These are phyloP conservation scores for Elsinoe perseae DNA, from an alignment of 2,329 filamentous ascomycete genomes.

Conservation along the genomic window DNA sequence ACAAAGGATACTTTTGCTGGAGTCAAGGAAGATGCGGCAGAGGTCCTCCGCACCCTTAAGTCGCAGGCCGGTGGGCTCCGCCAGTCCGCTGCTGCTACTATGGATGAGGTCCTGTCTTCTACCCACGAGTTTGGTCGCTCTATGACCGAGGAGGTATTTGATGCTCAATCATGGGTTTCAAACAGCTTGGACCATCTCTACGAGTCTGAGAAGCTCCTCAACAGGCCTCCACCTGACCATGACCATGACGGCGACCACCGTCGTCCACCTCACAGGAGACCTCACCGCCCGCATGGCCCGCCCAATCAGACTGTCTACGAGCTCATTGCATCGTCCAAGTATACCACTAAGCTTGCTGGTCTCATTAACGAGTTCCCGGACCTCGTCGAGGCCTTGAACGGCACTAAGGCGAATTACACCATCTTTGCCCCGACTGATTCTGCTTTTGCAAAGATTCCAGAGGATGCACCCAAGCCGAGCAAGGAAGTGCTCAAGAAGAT, in stretches of 20 bases:
- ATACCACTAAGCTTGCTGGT: conserved; percentile 68
- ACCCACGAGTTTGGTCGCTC: conserved; percentile 33
- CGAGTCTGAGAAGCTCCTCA: conserved; percentile 29
- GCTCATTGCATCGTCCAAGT: conserved; percentile 64
- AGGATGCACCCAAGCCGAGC: conserved; percentile 52
- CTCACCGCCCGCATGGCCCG: conserved; percentile 34
- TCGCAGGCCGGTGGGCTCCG: conserved; percentile 20
- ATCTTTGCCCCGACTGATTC: conserved; percentile 71
- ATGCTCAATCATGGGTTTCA: conserved; percentile 42
- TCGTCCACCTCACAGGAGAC: conserved; percentile 29
- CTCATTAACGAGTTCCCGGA: conserved; percentile 66
- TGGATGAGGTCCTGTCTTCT: conserved; percentile 39
- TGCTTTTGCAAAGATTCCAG: conserved; percentile 62
- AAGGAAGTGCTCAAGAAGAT: conserved; percentile 63
- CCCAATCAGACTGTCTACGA: conserved; percentile 71
- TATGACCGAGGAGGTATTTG: conserved; percentile 36
- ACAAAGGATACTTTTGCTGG: conserved; percentile 27
- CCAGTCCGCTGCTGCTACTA: conserved; percentile 30
- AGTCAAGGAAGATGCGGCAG: conserved; percentile 29
- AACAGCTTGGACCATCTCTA: conserved; percentile 28
- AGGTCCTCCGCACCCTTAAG: conserved; percentile 21
- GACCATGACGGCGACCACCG: conserved; percentile 23
- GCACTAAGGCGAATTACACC: conserved; percentile 66
- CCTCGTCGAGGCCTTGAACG: conserved; percentile 65
- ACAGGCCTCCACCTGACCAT: conserved; percentile 23